Evolutionary conservation across 345 rosid species (phyloP).

Genomic region (Litchi chinensis): DNA sequence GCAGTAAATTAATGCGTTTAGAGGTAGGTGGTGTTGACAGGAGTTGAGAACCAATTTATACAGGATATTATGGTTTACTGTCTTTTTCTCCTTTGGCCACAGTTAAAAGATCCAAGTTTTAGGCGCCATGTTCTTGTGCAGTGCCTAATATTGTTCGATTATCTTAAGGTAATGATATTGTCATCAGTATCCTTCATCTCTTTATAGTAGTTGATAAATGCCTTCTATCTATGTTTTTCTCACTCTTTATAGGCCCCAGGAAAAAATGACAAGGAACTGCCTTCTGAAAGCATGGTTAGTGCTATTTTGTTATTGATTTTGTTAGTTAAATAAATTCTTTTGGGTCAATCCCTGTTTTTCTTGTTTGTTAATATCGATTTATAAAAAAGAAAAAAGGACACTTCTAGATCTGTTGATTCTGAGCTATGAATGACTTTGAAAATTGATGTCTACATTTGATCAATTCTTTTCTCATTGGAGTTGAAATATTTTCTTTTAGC

Average conservation of each 20-base stretch:
- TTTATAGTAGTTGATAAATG: constrained; percentile 15
- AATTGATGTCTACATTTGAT: neutral
- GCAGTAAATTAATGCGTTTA: constrained; percentile 98
- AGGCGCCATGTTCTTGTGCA: constrained; percentile 96
- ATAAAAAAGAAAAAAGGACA: neutral
- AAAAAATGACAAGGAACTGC: constrained; percentile 89
- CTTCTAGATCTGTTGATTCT: neutral
- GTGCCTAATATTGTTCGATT: constrained; percentile 93
- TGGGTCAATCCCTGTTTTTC: neutral
- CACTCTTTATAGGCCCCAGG: constrained; percentile 68
- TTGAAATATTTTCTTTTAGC: neutral
- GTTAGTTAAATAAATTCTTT: constrained; percentile 3
- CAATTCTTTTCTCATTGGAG: neutral
- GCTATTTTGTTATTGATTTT: constrained; percentile 19
- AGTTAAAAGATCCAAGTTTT: constrained; percentile 97
- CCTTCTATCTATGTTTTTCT: neutral
- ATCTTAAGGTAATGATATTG: constrained; percentile 66
- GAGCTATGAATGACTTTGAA: neutral
- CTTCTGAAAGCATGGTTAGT: constrained; percentile 96
- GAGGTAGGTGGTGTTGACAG: constrained; percentile 55
- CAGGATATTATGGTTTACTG: constrained; percentile 18
- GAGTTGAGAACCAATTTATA: constrained; percentile 16
- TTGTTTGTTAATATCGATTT: neutral
- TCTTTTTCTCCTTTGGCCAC: constrained; percentile 30
- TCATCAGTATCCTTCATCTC: constrained; percentile 5